Evolutionary conservation across 345 rosid genomes (phyloP).

Genomic region (Erucastrum elatum): DNA sequence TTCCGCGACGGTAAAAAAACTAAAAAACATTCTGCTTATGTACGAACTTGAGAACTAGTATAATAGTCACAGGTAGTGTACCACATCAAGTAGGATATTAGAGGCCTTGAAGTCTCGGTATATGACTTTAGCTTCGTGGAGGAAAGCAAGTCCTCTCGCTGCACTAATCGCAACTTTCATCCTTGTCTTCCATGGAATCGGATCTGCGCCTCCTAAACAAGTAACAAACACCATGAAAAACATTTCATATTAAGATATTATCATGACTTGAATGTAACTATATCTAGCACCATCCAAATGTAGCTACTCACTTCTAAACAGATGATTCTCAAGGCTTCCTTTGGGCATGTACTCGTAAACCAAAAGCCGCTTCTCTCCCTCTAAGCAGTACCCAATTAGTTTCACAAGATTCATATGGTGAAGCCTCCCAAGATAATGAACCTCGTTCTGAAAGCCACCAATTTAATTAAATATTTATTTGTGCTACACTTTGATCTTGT

Average conservation of each 20-base stretch:
- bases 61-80: slow-evolving; percentile 30
- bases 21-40: not conserved
- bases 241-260: not conserved
- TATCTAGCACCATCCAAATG: not conserved
- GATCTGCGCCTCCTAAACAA: slow-evolving; percentile 46
- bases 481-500: not conserved
- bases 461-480: not conserved
- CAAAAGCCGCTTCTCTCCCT: slow-evolving; percentile 63
- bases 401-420: slow-evolving; percentile 79
- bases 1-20: too few relatives aligned
- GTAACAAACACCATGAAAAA: not conserved
- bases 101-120: slow-evolving; percentile 84
- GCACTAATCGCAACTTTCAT: slow-evolving; percentile 73
- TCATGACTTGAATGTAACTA: not conserved
- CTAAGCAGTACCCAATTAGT: slow-evolving; percentile 75
- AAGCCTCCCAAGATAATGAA: slow-evolving; percentile 74
- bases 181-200: slow-evolving; percentile 67
- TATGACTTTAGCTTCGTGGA: slow-evolving; percentile 72
- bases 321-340: slow-evolving; percentile 90
- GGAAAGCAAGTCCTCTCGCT: slow-evolving; percentile 74
- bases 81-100: slow-evolving; percentile 77
- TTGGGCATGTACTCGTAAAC: slow-evolving; percentile 41
- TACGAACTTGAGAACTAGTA: not conserved
- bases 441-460: slow-evolving; percentile 60
- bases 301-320: slow-evolving; percentile 67